Evolutionary conservation across 78 protist species (phyloP).

Genomic region (Tieghemostelium lacteum): DNA sequence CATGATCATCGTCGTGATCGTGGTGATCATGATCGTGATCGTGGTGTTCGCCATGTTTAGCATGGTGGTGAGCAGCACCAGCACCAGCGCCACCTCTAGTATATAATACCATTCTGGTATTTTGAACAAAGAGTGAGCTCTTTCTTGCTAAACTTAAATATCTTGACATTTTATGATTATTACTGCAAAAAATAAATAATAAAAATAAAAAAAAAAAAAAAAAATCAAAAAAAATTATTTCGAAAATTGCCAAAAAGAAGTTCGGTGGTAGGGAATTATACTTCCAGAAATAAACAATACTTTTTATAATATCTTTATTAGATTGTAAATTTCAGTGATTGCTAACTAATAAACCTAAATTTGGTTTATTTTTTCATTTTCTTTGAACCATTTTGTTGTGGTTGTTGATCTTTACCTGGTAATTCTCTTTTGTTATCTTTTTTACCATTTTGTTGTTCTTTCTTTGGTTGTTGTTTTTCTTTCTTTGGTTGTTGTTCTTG

Average conservation of each 20-base stretch:
- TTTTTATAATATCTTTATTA: neutral
- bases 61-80: neutral
- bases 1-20: neutral
- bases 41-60: neutral
- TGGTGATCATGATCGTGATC: neutral
- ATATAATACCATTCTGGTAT: neutral
- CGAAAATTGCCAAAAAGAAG: neutral
- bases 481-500: neutral
- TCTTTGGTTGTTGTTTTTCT: neutral
- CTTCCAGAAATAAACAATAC: neutral
- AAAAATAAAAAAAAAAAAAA: no score
- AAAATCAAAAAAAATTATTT: no score
- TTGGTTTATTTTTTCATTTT: neutral
- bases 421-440: constrained; percentile 1
- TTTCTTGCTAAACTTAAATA: neutral
- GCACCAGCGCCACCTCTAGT: no score
- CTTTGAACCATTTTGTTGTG: neutral
- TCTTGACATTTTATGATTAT: neutral
- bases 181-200: neutral
- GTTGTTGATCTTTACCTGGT: neutral
- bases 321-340: neutral
- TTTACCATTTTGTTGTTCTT: neutral
- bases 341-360: neutral
- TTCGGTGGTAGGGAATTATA: neutral
- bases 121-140: neutral